Evolutionary conservation across 495 filamentous ascomycete genomes (phyloP).

Genomic region (Neurospora sp.): DNA sequence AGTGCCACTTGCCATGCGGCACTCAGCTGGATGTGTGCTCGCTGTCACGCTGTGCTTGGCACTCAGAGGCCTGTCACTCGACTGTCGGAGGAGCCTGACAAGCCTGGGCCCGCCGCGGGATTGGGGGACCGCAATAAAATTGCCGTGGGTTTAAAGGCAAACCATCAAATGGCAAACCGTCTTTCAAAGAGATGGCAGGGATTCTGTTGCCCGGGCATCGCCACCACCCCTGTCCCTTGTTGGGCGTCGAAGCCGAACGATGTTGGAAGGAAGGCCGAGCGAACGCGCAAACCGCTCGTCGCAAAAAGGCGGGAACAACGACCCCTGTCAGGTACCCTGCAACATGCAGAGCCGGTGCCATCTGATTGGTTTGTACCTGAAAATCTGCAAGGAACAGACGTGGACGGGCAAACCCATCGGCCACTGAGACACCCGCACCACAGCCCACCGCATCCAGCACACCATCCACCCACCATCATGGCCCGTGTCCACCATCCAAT

Average conservation of each 20-base stretch:
- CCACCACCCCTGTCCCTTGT: neutral
- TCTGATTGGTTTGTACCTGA: slow-evolving; percentile 7
- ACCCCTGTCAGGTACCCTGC: slow-evolving; percentile 4
- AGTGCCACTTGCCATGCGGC: neutral
- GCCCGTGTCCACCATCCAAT: neutral
- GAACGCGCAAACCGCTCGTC: neutral
- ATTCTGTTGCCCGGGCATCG: neutral
- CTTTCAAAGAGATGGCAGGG: neutral
- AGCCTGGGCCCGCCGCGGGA: neutral
- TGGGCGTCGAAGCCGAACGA: neutral
- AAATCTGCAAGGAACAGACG: slow-evolving; percentile 13
- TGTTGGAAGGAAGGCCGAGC: neutral
- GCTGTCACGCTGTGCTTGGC: neutral
- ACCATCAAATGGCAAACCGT: neutral
- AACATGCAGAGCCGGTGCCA: neutral
- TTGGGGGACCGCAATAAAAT: neutral
- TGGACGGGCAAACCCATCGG: slow-evolving; percentile 3
- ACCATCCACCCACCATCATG: neutral
- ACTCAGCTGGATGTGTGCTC: neutral
- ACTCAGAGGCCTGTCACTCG: neutral
- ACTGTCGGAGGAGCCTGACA: neutral
- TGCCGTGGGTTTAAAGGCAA: neutral
- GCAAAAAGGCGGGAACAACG: neutral
- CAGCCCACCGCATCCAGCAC: neutral
- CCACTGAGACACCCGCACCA: neutral